phyloP scores from a whole-genome alignment of 257 asterid species.

The Ballota nigra region DNA sequence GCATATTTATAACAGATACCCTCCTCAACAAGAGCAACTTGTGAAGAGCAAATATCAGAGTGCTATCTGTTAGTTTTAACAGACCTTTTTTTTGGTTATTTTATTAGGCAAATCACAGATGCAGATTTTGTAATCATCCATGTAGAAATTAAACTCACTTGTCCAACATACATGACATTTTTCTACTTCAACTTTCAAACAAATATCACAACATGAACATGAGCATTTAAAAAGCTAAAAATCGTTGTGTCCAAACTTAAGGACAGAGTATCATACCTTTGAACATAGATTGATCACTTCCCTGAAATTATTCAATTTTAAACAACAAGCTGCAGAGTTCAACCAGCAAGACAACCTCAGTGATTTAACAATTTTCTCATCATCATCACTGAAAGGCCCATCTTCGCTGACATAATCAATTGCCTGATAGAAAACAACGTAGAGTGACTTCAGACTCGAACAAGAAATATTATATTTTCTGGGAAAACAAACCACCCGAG shows the following conservation, averaged over 20 bases:
- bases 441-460: neutral
- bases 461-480: neutral
- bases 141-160: neutral
- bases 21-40: neutral
- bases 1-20: neutral
- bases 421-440: conserved; percentile 40
- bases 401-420: conserved; percentile 49
- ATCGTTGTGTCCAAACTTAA: neutral
- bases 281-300: conserved; percentile 55
- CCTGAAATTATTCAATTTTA: conserved; percentile 48
- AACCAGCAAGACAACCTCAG: conserved; percentile 64
- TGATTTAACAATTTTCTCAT: conserved; percentile 41
- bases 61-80: neutral
- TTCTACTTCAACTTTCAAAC: conserved; percentile 2
- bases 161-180: neutral
- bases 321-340: conserved; percentile 66
- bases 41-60: neutral
- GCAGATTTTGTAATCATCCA: neutral
- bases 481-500: neutral
- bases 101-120: neutral
- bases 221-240: neutral
- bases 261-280: conserved; percentile 35
- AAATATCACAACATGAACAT: neutral
- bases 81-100: neutral
- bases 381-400: conserved; percentile 35